Base-by-base conservation (phyloP, 306 rosid species). In the Fragaria ananassa region DNA sequence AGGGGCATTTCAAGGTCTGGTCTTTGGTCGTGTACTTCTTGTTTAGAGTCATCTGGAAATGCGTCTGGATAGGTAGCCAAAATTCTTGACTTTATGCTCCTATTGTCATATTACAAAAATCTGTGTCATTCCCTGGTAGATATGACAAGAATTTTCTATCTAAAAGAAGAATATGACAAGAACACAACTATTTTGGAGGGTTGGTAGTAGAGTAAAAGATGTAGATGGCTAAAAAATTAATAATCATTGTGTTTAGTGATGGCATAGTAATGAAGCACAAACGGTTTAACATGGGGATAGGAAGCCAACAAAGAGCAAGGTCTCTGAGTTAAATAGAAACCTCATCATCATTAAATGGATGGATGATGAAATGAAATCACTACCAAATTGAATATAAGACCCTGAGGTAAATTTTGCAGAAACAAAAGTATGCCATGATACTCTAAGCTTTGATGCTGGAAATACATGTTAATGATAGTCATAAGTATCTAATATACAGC, bases 1-100 rank as follows among this genome's bases (percentile, higher is more conserved):
- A 78, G 84, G 0, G 99, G 97, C 81, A 85, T 69, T 87, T 95
- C 99, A 37, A 95, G 93, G 84, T 92, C 99, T 12, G 97, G 97
- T 73, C 99, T 89, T 78, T 83, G 84, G 79, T 95, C 97, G 34
- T 87, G 76, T 35, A 74, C 85, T 82, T 84, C 88, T 57, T 66
- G 67, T 69, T 35, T 79, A 6, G 89, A 87, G 58, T 86, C 90
- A 63, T 82, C 90, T 29, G 92, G 88, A 84, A 92, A 92, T 23
- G 96, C 99, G 61, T 92, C 97, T 2, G 97, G 99, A 79, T 90
- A 92, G 25, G 89, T 84, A 14, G 91, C 85, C 75, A 83, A 78
- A 76, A 95, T 80, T 85, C 86, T 92, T 5, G 92, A 90, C 85
- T 90, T 92, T 92, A 92, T 92, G 87, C 81, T 88, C 85, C 98